Evolutionary conservation across 108 stramenopile species (phyloP), one percentile per base, ranked within the genome.

Genomic region (Cyclotella sp.): DNA sequence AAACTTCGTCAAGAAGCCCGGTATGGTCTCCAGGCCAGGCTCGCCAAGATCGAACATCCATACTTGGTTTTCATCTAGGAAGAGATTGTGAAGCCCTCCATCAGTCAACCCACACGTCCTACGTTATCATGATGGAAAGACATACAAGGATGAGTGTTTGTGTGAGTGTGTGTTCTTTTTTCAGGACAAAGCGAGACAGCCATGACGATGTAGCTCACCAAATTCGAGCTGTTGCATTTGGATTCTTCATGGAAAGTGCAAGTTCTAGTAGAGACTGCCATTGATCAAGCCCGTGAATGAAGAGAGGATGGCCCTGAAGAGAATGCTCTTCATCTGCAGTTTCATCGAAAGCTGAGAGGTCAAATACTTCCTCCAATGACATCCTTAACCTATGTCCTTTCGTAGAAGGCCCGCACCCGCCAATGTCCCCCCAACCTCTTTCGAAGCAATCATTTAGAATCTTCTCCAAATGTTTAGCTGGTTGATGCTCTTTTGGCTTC

Each of bases 71-170:
- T 80, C 75, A 43, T 68, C 81, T 19, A 91, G 63, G 70, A 94
- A 91, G 11, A 89, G 64, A 78, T 94, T 94, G 75, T 94, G 93
- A 26, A 94, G 69, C 27, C 93, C 93, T 15, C 90, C 93, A 84
- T 94, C 93, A n/a, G 88, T 77, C 54, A 91, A 64, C 0, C 93
- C 93, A 51, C 87, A 88, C 9, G 83, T 91, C 93, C 67, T 68
- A 15, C 0, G 3, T 51, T 3, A 51, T 19, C 49, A 1, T 3
- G 49, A 51, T 3, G 19, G 16, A 19, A 8, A 8, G 49, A 51
- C 8, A 16, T 51, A 16, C 19, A 19, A 51, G 16, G 16, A 51
- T 51, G 16, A n/a, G n/a, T n/a, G n/a, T n/a, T n/a, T n/a, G n/a
- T n/a, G n/a, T n/a, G n/a, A n/a, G n/a, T n/a, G n/a, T n/a, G n/a